These are phyloP conservation scores for Sporisorium graminicola DNA, from an alignment of 1,284 basidiomycete genomes.

Conservation along the genomic window DNA sequence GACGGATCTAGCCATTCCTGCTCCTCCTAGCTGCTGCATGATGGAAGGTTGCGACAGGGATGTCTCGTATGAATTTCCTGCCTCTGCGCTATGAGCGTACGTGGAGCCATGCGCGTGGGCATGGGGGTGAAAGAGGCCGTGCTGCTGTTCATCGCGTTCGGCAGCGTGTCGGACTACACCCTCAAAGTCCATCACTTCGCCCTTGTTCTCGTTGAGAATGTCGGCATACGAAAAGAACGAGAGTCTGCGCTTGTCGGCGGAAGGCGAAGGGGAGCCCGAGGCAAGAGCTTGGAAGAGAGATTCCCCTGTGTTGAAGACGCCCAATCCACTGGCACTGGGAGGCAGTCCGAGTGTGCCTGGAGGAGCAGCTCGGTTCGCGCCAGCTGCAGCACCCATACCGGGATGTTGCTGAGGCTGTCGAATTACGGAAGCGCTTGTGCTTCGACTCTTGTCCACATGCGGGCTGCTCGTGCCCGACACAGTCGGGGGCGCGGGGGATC, in stretches of 20 bases:
- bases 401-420: slow-evolving; percentile 39
- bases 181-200: slow-evolving; percentile 59
- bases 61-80: slow-evolving; percentile 19
- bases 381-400: slow-evolving; percentile 20
- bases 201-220: slow-evolving; percentile 62
- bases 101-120: background rate
- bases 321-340: slow-evolving; percentile 34
- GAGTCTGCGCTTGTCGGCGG: slow-evolving; percentile 58
- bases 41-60: slow-evolving; percentile 43
- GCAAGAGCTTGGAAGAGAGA: slow-evolving; percentile 43
- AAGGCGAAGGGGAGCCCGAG: slow-evolving; percentile 41
- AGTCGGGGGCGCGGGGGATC: slow-evolving; percentile 33
- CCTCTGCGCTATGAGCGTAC: slow-evolving; percentile 9
- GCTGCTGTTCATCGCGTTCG: slow-evolving; percentile 52
- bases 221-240: slow-evolving; percentile 67
- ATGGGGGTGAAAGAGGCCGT: slow-evolving; percentile 25
- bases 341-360: slow-evolving; percentile 30
- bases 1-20: slow-evolving; percentile 39
- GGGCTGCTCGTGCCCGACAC: slow-evolving; percentile 37
- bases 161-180: slow-evolving; percentile 48
- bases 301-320: slow-evolving; percentile 46
- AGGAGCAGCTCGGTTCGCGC: slow-evolving; percentile 19
- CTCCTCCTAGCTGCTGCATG: slow-evolving; percentile 49
- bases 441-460: slow-evolving; percentile 26
- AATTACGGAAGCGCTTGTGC: slow-evolving; percentile 18